Base-by-base conservation (phyloP, 768 basidiomycete species). In the Infundibulicybe gibba region DNA sequence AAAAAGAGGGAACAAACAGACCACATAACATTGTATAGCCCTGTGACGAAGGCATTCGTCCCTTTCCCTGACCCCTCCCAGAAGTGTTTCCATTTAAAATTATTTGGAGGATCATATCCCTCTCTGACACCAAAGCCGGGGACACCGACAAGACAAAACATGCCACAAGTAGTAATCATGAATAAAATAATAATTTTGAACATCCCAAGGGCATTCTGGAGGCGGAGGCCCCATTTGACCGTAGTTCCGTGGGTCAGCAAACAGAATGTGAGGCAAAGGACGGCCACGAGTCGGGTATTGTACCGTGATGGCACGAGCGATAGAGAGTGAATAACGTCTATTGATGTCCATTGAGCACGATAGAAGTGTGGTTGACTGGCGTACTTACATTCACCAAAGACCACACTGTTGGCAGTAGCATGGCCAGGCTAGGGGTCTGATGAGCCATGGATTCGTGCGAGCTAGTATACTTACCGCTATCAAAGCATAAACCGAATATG, bases 1-100 rank as follows among this genome's bases (percentile, higher is more conserved):
- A 3, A 4, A 44, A 15, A 6, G n/a, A n/a, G n/a, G n/a, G 25
- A 2, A n/a, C 35, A 34, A 31, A 46, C 67, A 6, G 44, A 85
- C 86, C 87, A 89, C 16, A 85, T 82, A 35, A 87, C 82, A 51
- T 74, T 83, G 57, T 85, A 86, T 25, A 89, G 64, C 3, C 81
- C 85, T 11, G 67, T 76, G 0, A 80, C 76, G 55, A 86, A 79
- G 1, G 81, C 78, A 54, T 85, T 88, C 6, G 67, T 66, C 0
- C 72, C 80, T 8, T 64, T 72, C 13, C 67, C 69, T 35, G 75
- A 76, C 0, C 83, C 85, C 49, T 80, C 75, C 85, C 86, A 88
- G 44, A 87, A 66, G 1, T 69, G 71, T 12, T 64, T 51, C 83
- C 83, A 84, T 1, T 66, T 67, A 40, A 80, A 79, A 55, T 86